phyloP scores from a whole-genome alignment of 2,329 filamentous ascomycete species.

The Aspergillus aculeatinus region DNA sequence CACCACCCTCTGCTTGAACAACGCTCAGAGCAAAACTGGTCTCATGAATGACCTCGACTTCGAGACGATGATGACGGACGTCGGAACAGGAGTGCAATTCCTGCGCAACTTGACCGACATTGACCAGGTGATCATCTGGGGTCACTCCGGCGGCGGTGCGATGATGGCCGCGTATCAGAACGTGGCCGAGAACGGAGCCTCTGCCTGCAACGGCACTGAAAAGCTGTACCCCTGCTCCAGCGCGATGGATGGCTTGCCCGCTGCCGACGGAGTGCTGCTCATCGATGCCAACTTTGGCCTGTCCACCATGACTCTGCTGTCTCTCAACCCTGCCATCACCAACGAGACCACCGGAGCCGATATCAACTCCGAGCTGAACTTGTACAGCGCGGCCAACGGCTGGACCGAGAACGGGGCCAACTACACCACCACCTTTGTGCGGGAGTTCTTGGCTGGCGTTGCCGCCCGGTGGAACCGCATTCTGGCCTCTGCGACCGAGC shows the following conservation, averaged over 20 bases:
- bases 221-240: conserved; percentile 1
- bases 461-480: conserved; percentile 1
- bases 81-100: background rate
- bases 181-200: background rate
- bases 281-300: background rate
- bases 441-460: background rate
- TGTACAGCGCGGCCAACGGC: conserved; percentile 1
- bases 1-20: conserved; percentile 3
- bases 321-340: conserved; percentile 1
- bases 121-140: background rate
- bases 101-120: conserved; percentile 1
- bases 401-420: background rate
- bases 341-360: background rate
- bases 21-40: background rate
- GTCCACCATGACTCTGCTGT: conserved; percentile 1
- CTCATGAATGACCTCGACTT: conserved; percentile 1
- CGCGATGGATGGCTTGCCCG: background rate
- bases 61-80: background rate
- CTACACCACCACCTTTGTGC: background rate
- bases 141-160: background rate
- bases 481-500: background rate
- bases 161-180: conserved; percentile 3
- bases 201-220: background rate
- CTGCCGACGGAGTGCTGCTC: background rate
- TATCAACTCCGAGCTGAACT: background rate